Evolutionary conservation across 129 eudicot species (phyloP).

Genomic region (Saposhnikovia divaricata): DNA sequence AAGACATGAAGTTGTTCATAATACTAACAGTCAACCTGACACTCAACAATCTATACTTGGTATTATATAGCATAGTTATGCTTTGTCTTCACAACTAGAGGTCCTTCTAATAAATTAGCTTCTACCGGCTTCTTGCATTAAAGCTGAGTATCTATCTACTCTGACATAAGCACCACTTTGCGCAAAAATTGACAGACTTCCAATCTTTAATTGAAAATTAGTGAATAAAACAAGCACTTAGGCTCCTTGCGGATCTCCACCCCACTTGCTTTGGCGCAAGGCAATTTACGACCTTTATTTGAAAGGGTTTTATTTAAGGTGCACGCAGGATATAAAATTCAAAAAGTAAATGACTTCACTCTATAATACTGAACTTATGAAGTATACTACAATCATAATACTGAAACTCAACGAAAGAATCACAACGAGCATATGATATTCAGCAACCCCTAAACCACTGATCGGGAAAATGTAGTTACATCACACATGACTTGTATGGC

Average conservation of each 20-base stretch:
- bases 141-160: background rate
- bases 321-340: background rate
- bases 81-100: background rate
- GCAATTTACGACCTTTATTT: background rate
- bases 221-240: background rate
- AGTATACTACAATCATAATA: background rate
- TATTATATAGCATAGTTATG: background rate
- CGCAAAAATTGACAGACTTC: background rate
- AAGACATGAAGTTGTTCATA: background rate
- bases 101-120: background rate
- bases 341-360: background rate
- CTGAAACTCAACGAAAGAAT: background rate
- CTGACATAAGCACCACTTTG: background rate
- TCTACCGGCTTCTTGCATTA: background rate
- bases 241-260: background rate
- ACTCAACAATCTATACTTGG: background rate
- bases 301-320: background rate
- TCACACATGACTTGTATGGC: background rate
- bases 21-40: background rate
- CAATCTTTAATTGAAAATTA: background rate
- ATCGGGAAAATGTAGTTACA: background rate
- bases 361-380: background rate
- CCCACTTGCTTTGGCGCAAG: background rate
- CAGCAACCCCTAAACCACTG: background rate
- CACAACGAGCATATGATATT: background rate